Base-by-base conservation (phyloP, 2,329 filamentous ascomycete species). In the Ploettnerulaceae sp. region DNA sequence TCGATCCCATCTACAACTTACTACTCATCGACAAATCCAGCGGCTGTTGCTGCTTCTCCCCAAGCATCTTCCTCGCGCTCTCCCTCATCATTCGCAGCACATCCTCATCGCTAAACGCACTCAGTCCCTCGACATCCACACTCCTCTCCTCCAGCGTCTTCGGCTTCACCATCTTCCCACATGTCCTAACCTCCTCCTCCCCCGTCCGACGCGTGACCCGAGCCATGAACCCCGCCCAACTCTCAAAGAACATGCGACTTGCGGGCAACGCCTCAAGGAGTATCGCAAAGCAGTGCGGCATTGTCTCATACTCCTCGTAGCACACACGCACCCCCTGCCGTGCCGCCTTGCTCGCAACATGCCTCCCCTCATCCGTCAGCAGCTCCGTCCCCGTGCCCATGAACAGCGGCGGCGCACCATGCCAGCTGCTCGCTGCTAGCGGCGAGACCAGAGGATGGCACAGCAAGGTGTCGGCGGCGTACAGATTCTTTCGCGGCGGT, bases 271-370 rank as follows among this genome's bases (percentile, higher is more conserved):
- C 64, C 1, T 71, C 64, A 45, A 87, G 66, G 1, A 86, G 53
- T 52, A 80, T 58, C 0, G 75, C 77, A 60, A 88, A 91, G 56
- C 78, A 80, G 66, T 90, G 86, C 44, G 87, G 85, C 86, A 91
- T 91, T 3, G 79, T 83, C 63, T 89, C 82, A 61, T 81, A 93
- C 66, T 88, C 78, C 61, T 86, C 79, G 58, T 81, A 84, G 3
- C 78, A 71, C 0, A 90, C 76, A 0, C 59, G 60, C 0, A 83
- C 82, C 4, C 77, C 79, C 35, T 84, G 76, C 6, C 58, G 53
- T 12, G 70, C 69, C 8, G 86, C 69, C 29, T 73, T 71, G 31
- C 68, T 65, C 0, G 81, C 84, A 2, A 87, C 61, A 42, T 78
- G 77, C 53, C 72, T 73, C 49, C 73, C 74, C 63, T 89, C 85